Evolutionary conservation across 345 rosid species (phyloP), one percentile per base, ranked within the genome.

Genomic region (Gossypium turneri): DNA sequence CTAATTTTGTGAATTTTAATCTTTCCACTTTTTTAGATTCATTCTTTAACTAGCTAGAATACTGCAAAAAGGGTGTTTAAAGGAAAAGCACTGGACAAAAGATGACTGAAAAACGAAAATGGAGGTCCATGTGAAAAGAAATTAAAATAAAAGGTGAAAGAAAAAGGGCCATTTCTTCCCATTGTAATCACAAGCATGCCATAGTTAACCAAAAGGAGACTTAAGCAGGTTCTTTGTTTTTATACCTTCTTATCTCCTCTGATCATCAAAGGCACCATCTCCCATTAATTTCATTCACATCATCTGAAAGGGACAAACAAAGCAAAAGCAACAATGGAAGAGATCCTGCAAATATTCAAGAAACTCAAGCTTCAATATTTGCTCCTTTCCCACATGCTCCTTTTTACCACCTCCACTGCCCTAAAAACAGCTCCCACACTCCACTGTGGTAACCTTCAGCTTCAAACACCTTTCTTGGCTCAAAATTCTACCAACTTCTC

Each of bases 371-470:
- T 68, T 72, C 79, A 77, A 12, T 19, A 29, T 68, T 29, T 27
- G 58, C 48, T 79, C 34, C 55, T 80, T 22, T 53, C 67, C 47
- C 75, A 81, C 47, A 58, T 51, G 55, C 73, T 78, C 78, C 75
- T 73, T 59, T 50, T 81, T 62, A 50, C 13, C 50, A 15, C 17
- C 69, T 74, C 77, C 47, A 60, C 25, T 9, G 80, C 84, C 27
- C 48, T 70, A 60, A 47, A 61, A 22, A 44, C 41, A 34, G 41
- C 60, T 65, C 76, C 77, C 12, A 62, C 81, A 24, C 59, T 52
- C 24, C 67, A 73, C 29, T 85, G 86, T 75, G 88, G 86, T 20
- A 80, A 85, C 58, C 59, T 80, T 69, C 51, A 60, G 67, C 81
- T 75, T 27, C 75, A 2, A 22, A 4, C 51, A 52, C 80, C 84